Percentiles rank a stretch among this genome's conserved stretches.
phyloP scores from a whole-genome alignment of 306 rosid genomes.

The Alnus rubra region DNA sequence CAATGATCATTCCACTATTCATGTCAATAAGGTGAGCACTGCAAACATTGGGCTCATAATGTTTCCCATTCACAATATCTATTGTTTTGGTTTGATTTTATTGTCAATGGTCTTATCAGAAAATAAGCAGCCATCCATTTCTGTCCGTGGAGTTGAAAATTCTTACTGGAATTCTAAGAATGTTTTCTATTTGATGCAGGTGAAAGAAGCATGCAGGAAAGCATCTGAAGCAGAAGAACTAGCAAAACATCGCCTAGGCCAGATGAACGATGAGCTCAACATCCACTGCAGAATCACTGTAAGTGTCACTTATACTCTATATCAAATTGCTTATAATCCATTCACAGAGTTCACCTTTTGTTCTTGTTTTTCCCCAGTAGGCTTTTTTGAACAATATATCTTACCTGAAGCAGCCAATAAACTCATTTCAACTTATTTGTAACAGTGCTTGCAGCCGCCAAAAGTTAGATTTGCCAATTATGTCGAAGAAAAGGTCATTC shows the following conservation, averaged over 20 bases:
- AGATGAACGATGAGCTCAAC: constrained; percentile 71
- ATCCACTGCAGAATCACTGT: constrained; percentile 70
- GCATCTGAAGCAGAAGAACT: constrained; percentile 61
- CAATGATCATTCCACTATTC: constrained; percentile 25
- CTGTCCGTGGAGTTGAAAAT: background rate
- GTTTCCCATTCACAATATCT: background rate
- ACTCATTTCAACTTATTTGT: constrained; percentile 17
- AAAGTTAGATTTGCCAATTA: constrained; percentile 62
- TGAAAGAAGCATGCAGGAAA: constrained; percentile 69
- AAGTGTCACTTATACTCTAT: constrained; percentile 6
- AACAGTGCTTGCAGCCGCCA: constrained; percentile 64
- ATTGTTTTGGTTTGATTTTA: background rate
- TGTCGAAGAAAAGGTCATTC: constrained; percentile 51
- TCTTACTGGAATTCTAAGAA: background rate
- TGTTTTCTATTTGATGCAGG: constrained; percentile 42
- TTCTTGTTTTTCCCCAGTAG: background rate
- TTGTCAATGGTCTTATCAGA: background rate
- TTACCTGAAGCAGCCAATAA: background rate
- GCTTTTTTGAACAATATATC: background rate
- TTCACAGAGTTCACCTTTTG: background rate
- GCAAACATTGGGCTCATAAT: background rate
- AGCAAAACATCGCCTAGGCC: constrained; percentile 55
- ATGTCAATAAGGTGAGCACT: constrained; percentile 47
- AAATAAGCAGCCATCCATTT: background rate
- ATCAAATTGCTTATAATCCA: constrained; percentile 1